These are phyloP conservation scores for Macroventuria anomochaeta DNA, from an alignment of 2,329 filamentous ascomycete genomes.

Conservation along the genomic window DNA sequence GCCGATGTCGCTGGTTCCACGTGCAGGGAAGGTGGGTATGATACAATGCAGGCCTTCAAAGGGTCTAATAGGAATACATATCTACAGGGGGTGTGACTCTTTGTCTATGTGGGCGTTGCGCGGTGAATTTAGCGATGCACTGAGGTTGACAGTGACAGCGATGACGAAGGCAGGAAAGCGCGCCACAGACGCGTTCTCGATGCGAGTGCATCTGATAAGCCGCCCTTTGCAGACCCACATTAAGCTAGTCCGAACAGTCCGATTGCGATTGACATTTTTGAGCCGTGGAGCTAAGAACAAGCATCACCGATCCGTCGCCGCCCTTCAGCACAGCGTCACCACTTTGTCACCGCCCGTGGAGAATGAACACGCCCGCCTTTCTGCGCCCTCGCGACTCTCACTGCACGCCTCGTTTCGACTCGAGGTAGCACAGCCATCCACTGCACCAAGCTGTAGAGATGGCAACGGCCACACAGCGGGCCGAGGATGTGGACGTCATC, in stretches of 20 bases:
- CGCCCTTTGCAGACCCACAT: conserved; percentile 6
- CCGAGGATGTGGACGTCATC: conserved; percentile 52
- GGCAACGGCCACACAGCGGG: conserved; percentile 40
- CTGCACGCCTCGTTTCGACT: conserved; percentile 33
- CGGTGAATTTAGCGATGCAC: conserved; percentile 2
- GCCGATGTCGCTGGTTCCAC: conserved; percentile 39
- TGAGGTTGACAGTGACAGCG: conserved; percentile 5
- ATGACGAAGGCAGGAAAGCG: conserved; percentile 19
- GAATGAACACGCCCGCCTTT: conserved; percentile 41
- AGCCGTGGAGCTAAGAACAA: conserved; percentile 10
- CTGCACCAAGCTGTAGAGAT: conserved; percentile 25
- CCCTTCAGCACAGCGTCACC: conserved; percentile 17
- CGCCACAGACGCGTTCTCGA: conserved; percentile 17
- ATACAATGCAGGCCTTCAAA: conserved; percentile 11
- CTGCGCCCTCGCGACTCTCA: conserved; percentile 29
- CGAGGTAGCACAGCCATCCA: conserved; percentile 37
- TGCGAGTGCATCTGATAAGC: conserved; percentile 35
- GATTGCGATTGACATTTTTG: conserved; percentile 29
- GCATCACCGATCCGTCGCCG: conserved; percentile 18
- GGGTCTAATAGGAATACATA: conserved; percentile 32
- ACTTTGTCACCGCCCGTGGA: conserved; percentile 25
- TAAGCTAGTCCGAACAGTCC: conserved; percentile 15
- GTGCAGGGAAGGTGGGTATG: conserved; percentile 17
- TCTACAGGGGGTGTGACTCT: conserved; percentile 22
- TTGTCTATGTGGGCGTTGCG: conserved; percentile 3